A percentile compares a stretch with the other conserved stretches of the same genome.
These are phyloP conservation scores for Candida multigemmis DNA, from an alignment of 805 yeast species.

Conservation along the genomic window DNA sequence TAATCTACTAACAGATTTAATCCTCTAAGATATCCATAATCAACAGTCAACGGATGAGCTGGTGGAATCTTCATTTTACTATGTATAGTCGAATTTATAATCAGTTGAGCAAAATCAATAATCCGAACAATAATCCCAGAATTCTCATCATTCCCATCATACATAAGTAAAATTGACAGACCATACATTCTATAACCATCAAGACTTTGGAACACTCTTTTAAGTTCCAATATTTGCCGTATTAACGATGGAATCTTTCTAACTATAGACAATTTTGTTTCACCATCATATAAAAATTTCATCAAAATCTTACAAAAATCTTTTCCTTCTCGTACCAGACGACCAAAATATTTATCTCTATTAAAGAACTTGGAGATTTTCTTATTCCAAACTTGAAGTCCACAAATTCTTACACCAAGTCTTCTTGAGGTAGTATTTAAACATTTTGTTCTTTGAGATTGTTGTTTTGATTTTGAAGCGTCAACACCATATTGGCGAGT, in stretches of 20 bases:
- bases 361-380: constrained; percentile 3
- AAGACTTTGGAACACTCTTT: constrained; percentile 43
- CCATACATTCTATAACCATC: constrained; percentile 86
- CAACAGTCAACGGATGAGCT: constrained; percentile 50
- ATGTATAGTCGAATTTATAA: constrained; percentile 33
- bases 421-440: constrained; percentile 66
- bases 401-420: constrained; percentile 91
- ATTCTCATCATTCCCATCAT: constrained; percentile 37
- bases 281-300: constrained; percentile 76
- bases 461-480: constrained; percentile 61
- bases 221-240: constrained; percentile 49
- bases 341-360: constrained; percentile 84
- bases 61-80: constrained; percentile 56
- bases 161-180: constrained; percentile 78
- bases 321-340: constrained; percentile 59
- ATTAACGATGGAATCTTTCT: constrained; percentile 62
- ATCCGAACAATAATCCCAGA: constrained; percentile 45
- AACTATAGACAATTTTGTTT: constrained; percentile 44
- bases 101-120: constrained; percentile 94
- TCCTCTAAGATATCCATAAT: constrained; percentile 82
- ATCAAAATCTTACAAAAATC: constrained; percentile 71
- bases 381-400: constrained; percentile 57
- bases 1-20: constrained; percentile 62
- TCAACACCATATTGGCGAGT: constrained; percentile 98
- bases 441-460: constrained; percentile 79